Base-by-base conservation (phyloP, 2,329 filamentous ascomycete genomes). In the Pezicula neosporulosa region DNA sequence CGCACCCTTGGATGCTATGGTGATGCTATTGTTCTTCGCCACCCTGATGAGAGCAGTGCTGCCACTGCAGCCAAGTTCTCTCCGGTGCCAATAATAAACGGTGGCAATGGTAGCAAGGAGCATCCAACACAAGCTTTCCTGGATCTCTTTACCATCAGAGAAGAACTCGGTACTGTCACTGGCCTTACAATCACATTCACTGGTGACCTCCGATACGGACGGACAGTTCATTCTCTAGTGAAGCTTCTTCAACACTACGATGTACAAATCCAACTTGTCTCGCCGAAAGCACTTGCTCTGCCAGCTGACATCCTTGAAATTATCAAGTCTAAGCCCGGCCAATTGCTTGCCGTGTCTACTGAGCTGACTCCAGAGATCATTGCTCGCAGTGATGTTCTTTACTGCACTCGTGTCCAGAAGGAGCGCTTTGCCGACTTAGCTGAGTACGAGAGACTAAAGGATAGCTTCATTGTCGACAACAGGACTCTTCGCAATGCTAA, bases 81-180 rank as follows among this genome's bases (percentile, higher is more conserved):
- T 41, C 85, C 87, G 15, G 90, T 97, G 1, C 94, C 94, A 1
- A 85, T 99, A 65, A 93, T 99, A 78, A 99, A 99, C 68, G 94
- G 91, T 58, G 94, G 94, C 47, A 99, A 99, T 68, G 94, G 94
- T 57, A 91, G 88, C 72, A 86, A 90, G 63, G 94, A 99, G 75
- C 94, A 99, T 73, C 94, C 94, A 1, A 99, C 94, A 0, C 94
- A 99, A 73, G 94, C 94, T 0, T 94, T 99, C 80, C 78, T 99
- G 19, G 94, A 99, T 66, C 86, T 99, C 52, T 99, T 97, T 77
- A 97, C 94, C 49, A 99, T 99, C 66, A 90, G 94, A 60, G 94
- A 99, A 72, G 94, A 99, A 72, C 80, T 97, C 8, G 94, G 94
- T 57, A 97, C 92, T 0, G 93, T 97, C 51, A 92, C 93, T 66